A percentile compares a stretch with the other conserved stretches of the same genome.
phyloP scores from a whole-genome alignment of 345 rosid species.

The Brassica carinata region DNA sequence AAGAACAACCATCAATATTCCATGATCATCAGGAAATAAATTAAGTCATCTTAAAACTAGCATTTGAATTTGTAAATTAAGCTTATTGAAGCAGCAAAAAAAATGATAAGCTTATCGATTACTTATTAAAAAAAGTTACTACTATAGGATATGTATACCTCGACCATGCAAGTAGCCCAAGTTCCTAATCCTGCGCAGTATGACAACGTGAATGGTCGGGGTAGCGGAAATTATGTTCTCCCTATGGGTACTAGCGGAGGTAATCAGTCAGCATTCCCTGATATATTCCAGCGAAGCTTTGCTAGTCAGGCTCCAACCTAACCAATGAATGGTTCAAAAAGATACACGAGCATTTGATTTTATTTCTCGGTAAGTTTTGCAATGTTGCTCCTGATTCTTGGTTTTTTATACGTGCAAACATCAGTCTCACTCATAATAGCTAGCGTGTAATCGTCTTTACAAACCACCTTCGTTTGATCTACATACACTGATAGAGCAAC shows the following conservation, averaged over 20 bases:
- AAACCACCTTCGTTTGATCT: slow-evolving; percentile 10
- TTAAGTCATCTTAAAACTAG: background rate
- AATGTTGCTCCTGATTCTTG: background rate
- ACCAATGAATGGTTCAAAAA: slow-evolving; percentile 60
- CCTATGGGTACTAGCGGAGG: slow-evolving; percentile 46
- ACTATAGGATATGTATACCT: slow-evolving; percentile 43
- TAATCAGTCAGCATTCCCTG: slow-evolving; percentile 63
- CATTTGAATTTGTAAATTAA: background rate
- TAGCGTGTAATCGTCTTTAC: background rate
- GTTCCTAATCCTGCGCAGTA: slow-evolving; percentile 66
- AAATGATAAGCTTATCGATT: background rate
- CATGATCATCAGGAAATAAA: background rate
- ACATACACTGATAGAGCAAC: background rate
- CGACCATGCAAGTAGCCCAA: slow-evolving; percentile 71
- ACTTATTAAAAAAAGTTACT: background rate
- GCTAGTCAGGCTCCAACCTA: slow-evolving; percentile 61
- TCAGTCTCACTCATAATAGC: slow-evolving; percentile 3
- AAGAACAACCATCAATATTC: background rate
- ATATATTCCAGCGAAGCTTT: slow-evolving; percentile 75
- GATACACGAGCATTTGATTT: slow-evolving; percentile 92
- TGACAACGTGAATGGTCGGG: slow-evolving; percentile 58
- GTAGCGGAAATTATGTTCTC: slow-evolving; percentile 40
- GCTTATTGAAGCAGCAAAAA: background rate
- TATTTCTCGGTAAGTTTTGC: slow-evolving; percentile 70
- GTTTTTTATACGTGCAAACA: background rate